Percentiles rank a stretch among this genome's conserved stretches.
Evolutionary conservation across 352 stramenopile genomes (phyloP).

Genomic region (Elongisporangium anandrum): DNA sequence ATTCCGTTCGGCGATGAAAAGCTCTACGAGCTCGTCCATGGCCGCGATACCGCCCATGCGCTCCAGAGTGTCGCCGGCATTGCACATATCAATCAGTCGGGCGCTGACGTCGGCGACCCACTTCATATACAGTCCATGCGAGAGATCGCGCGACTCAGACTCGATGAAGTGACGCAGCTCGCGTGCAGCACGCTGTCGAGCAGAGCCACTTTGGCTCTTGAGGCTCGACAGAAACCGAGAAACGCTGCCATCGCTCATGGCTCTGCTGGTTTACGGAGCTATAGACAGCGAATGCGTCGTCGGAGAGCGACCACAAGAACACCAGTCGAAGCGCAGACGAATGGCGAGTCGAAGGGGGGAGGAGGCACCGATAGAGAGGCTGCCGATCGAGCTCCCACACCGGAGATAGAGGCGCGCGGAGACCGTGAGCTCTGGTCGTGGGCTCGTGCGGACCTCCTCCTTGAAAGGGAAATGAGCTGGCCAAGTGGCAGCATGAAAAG

Average conservation of each 20-base stretch:
- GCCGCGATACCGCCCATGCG: conserved; percentile 83
- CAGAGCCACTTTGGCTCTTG: conserved; percentile 56
- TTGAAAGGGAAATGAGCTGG: background rate
- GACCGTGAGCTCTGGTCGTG: background rate
- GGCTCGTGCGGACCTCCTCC: background rate
- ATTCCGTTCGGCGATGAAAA: conserved; percentile 87
- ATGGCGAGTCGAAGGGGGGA: background rate
- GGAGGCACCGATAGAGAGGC: conserved; percentile 1
- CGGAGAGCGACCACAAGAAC: background rate
- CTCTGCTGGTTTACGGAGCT: background rate
- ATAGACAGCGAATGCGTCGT: background rate
- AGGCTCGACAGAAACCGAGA: conserved; percentile 72
- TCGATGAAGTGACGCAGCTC: conserved; percentile 82
- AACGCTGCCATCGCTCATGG: conserved; percentile 23
- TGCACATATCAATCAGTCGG: conserved; percentile 82
- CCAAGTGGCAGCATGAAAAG: background rate
- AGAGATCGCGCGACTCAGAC: conserved; percentile 81
- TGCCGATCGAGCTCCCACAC: background rate
- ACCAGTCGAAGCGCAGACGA: background rate
- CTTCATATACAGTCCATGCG: conserved; percentile 83
- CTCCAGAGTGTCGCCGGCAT: conserved; percentile 69
- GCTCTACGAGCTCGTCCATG: conserved; percentile 87
- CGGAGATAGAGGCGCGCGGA: background rate
- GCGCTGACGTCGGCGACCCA: conserved; percentile 82
- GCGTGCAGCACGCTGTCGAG: conserved; percentile 62